phyloP scores from a whole-genome alignment of 495 filamentous ascomycete genomes.

The Usnea hakonensis region DNA sequence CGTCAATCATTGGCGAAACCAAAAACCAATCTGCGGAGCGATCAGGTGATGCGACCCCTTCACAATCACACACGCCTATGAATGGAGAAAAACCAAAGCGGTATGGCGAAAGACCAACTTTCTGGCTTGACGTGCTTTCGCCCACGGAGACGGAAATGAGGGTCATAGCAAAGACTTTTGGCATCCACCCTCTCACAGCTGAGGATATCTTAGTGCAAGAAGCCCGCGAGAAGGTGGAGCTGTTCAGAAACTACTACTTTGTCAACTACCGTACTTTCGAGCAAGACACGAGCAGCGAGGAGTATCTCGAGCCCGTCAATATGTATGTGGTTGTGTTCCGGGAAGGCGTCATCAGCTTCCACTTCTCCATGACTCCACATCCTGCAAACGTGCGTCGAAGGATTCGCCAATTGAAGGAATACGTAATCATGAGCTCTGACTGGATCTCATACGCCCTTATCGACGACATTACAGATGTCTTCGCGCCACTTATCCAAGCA shows the following conservation, averaged over 20 bases:
- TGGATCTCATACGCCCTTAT: slow-evolving; percentile 99
- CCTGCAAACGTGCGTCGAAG: slow-evolving; percentile 89
- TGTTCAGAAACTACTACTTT: slow-evolving; percentile 96
- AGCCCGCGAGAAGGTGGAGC: slow-evolving; percentile 92
- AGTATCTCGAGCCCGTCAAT: slow-evolving; percentile 91
- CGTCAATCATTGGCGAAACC: slow-evolving; percentile 22
- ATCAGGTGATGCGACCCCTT: slow-evolving; percentile 26
- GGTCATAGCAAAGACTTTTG: slow-evolving; percentile 82
- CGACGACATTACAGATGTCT: slow-evolving; percentile 96
- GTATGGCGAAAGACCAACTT: slow-evolving; percentile 84
- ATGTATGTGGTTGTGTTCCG: slow-evolving; percentile 97
- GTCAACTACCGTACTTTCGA: slow-evolving; percentile 97
- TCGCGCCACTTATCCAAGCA: slow-evolving; percentile 78
- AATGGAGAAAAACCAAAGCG: slow-evolving; percentile 48
- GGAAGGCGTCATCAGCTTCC: slow-evolving; percentile 90
- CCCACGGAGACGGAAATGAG: slow-evolving; percentile 92
- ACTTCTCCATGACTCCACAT: slow-evolving; percentile 88
- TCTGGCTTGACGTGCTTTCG: slow-evolving; percentile 88
- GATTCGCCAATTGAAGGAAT: slow-evolving; percentile 89
- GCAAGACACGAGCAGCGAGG: slow-evolving; percentile 77
- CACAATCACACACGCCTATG: slow-evolving; percentile 23
- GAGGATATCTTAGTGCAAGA: slow-evolving; percentile 98
- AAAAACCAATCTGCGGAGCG: slow-evolving; percentile 20
- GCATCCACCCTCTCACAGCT: slow-evolving; percentile 86
- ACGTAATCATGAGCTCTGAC: slow-evolving; percentile 83